phyloP scores from a whole-genome alignment of 148 eudicot genomes.

The Diospyros kaki region DNA sequence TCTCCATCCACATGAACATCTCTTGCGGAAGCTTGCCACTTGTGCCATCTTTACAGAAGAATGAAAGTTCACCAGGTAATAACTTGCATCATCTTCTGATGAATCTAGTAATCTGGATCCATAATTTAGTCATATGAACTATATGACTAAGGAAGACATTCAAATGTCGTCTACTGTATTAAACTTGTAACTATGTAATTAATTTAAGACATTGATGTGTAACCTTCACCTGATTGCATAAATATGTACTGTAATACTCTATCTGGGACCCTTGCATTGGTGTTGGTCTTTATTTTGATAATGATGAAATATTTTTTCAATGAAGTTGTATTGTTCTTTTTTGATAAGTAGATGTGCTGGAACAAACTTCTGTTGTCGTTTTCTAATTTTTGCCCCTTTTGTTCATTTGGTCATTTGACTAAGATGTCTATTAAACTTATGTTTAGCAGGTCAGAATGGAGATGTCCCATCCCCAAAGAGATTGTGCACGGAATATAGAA shows the following conservation, averaged over 20 bases:
- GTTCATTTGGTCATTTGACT: not conserved
- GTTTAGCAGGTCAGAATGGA: slow-evolving; percentile 66
- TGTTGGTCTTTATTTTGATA: too few species aligned
- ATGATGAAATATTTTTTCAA: not conserved
- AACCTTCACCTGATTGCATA: too few species aligned
- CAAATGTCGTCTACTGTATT: not conserved
- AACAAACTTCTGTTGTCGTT: not conserved
- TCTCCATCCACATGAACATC: slow-evolving; percentile 66
- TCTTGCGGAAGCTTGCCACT: slow-evolving; percentile 66
- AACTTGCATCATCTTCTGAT: not conserved
- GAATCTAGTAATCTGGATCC: not conserved
- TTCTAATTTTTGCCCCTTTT: not conserved
- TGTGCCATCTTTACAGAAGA: slow-evolving; percentile 54
- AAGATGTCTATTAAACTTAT: slow-evolving; percentile 7
- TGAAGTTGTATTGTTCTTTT: not conserved
- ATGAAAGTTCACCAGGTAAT: slow-evolving; percentile 54
- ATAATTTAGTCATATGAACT: not conserved
- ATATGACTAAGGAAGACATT: not conserved
- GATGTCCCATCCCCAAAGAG: slow-evolving; percentile 88
- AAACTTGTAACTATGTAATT: not conserved
- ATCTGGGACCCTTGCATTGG: too few species aligned
- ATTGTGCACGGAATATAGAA: slow-evolving; percentile 74
- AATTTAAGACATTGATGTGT: not conserved
- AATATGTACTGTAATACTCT: too few species aligned
- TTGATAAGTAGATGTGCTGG: not conserved